These are phyloP conservation scores for Eremothecium sinecaudum DNA, from an alignment of 1,139 yeast genomes.

Conservation along the genomic window DNA sequence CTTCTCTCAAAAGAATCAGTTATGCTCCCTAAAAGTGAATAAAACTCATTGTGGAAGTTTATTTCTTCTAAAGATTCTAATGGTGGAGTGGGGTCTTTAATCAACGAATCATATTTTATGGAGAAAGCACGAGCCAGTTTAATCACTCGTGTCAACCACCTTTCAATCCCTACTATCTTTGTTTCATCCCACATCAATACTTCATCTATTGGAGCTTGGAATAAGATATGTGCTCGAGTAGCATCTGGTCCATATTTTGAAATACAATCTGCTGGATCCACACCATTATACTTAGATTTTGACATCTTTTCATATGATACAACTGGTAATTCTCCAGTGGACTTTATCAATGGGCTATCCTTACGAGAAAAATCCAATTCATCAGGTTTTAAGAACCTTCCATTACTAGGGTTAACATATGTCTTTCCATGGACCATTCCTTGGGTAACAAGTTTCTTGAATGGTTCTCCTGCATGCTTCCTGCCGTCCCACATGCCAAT, in stretches of 20 bases:
- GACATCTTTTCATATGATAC: conserved; percentile 87
- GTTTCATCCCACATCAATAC: conserved; percentile 82
- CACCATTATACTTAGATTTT: conserved; percentile 89
- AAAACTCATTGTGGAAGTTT: conserved; percentile 48
- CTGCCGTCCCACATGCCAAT: conserved; percentile 53
- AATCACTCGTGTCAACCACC: conserved; percentile 70
- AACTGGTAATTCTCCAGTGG: conserved; percentile 43
- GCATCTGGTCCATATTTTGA: conserved; percentile 86
- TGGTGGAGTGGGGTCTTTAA: conserved; percentile 5
- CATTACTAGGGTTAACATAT: conserved; percentile 58
- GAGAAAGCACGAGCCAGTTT: conserved; percentile 32
- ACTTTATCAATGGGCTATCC: conserved; percentile 38
- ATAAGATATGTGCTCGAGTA: conserved; percentile 84
- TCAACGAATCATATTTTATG: conserved; percentile 10
- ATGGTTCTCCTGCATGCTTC: conserved; percentile 60
- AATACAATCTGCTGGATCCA: conserved; percentile 76
- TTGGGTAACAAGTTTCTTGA: conserved; percentile 71
- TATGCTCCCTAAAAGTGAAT: conserved; percentile 41
- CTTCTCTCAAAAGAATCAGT: conserved; percentile 51
- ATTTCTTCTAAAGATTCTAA: conserved; percentile 38
- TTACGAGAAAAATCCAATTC: conserved; percentile 46
- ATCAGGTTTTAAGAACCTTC: conserved; percentile 66
- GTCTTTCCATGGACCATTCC: conserved; percentile 98
- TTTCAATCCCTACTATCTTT: conserved; percentile 74
- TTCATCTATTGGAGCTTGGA: conserved; percentile 84